A percentile compares a stretch with the other conserved stretches of the same genome.
Evolutionary conservation across 1,284 basidiomycete species (phyloP).

Genomic region (Fereydounia khargensis): DNA sequence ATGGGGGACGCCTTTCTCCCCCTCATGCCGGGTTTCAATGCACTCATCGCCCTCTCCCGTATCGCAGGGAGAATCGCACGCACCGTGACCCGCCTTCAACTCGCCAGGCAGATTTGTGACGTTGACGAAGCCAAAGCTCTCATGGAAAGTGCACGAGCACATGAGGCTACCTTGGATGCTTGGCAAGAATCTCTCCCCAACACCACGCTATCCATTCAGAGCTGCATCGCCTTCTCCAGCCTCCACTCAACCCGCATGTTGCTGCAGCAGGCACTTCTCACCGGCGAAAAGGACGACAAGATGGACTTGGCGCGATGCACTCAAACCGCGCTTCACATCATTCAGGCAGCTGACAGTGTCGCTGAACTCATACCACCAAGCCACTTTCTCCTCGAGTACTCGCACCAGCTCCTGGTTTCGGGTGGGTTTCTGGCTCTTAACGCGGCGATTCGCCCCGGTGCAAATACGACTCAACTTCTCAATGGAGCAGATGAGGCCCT

Average conservation of each 20-base stretch:
- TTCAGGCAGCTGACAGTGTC: background rate
- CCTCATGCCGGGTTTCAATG: conserved; percentile 2
- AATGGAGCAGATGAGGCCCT: conserved; percentile 5
- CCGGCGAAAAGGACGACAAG: background rate
- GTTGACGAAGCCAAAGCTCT: background rate
- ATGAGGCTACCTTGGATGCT: conserved; percentile 1
- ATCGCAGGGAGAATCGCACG: background rate
- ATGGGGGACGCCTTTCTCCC: background rate
- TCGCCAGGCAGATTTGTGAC: background rate
- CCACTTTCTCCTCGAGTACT: conserved; percentile 2
- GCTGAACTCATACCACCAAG: conserved; percentile 1
- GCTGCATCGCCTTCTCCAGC: background rate
- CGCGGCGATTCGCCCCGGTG: background rate
- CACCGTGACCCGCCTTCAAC: conserved; percentile 1
- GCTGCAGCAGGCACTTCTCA: background rate
- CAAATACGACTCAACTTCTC: background rate
- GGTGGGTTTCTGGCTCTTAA: conserved; percentile 5
- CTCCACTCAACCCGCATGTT: conserved; percentile 1
- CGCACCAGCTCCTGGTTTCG: conserved; percentile 1
- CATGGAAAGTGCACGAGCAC: background rate
- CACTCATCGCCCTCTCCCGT: background rate
- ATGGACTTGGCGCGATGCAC: conserved; percentile 1
- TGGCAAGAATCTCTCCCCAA: conserved; percentile 2
- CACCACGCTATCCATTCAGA: background rate
- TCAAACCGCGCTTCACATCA: conserved; percentile 6